phyloP scores from a whole-genome alignment of 768 basidiomycete genomes.

The Mycena leptocephala region DNA sequence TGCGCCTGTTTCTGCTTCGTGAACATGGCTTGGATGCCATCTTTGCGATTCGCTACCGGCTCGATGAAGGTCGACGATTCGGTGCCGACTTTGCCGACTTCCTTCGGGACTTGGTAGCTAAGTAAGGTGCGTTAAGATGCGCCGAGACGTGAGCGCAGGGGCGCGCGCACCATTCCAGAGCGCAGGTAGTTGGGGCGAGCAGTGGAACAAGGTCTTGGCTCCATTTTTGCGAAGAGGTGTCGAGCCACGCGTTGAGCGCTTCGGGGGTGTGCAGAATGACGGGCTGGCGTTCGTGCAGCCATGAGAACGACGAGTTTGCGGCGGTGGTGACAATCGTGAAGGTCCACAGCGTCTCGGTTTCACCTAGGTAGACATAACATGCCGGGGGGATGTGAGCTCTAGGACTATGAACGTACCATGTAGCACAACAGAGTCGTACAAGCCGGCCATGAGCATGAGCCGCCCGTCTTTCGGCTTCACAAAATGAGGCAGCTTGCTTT shows the following conservation, averaged over 20 bases:
- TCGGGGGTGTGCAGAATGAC: constrained; percentile 80
- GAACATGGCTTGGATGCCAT: constrained; percentile 91
- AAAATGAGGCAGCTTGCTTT: constrained; percentile 87
- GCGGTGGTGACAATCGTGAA: constrained; percentile 93
- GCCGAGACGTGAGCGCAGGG: background rate
- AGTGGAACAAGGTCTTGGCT: constrained; percentile 70
- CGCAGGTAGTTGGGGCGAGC: constrained; percentile 65
- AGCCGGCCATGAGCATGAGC: constrained; percentile 89
- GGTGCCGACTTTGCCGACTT: constrained; percentile 92
- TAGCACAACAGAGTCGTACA: constrained; percentile 84
- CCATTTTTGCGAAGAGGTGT: constrained; percentile 81
- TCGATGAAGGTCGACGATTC: constrained; percentile 89
- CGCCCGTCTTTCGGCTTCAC: constrained; percentile 75
- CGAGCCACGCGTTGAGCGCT: constrained; percentile 84
- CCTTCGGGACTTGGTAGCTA: constrained; percentile 91
- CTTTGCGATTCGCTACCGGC: constrained; percentile 84
- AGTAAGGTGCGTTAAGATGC: background rate
- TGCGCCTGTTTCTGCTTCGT: constrained; percentile 67
- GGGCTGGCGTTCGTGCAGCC: constrained; percentile 94
- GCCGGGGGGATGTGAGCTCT: background rate
- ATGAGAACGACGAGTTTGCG: constrained; percentile 77
- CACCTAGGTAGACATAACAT: too few species aligned
- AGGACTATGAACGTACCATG: constrained; percentile 68
- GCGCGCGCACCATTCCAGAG: constrained; percentile 78
- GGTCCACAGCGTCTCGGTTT: constrained; percentile 76